A percentile compares a stretch with the other conserved stretches of the same genome.
Conservation (phyloP, 129 eudicot species). For the Flaveria brownii region DNA sequence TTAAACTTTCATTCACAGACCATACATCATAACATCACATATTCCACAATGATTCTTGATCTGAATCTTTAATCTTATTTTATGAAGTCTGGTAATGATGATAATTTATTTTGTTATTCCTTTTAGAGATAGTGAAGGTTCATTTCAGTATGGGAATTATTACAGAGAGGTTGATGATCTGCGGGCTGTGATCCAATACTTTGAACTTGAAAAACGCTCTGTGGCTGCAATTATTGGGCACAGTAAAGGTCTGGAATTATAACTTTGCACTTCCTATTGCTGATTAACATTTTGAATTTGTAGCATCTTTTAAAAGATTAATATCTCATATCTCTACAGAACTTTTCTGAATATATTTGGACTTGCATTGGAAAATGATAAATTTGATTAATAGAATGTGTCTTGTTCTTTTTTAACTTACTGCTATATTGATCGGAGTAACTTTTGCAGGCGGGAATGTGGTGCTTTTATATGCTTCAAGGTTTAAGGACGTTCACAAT, state of each 20-base stretch:
- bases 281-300: background rate
- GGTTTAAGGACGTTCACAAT: constrained; percentile 45
- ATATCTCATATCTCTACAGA: no score
- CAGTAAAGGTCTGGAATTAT: constrained; percentile 59
- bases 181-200: constrained; percentile 57
- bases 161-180: constrained; percentile 75
- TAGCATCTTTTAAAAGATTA: background rate
- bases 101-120: constrained; percentile 17
- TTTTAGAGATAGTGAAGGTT: constrained; percentile 82
- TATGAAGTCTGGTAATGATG: background rate
- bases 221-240: constrained; percentile 68
- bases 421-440: constrained; percentile 9
- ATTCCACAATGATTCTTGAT: background rate
- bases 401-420: background rate
- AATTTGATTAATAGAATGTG: no score
- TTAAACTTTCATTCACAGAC: background rate
- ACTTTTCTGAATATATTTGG: background rate
- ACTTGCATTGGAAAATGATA: no score
- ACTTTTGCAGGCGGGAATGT: constrained; percentile 68
- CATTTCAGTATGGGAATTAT: constrained; percentile 83
- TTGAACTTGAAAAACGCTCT: constrained; percentile 36
- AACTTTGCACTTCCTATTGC: background rate
- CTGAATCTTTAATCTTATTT: background rate
- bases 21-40: background rate
- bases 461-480: constrained; percentile 68